These are phyloP conservation scores for Fonsecaea multimorphosa DNA, from an alignment of 2,329 filamentous ascomycete genomes.

Conservation along the genomic window DNA sequence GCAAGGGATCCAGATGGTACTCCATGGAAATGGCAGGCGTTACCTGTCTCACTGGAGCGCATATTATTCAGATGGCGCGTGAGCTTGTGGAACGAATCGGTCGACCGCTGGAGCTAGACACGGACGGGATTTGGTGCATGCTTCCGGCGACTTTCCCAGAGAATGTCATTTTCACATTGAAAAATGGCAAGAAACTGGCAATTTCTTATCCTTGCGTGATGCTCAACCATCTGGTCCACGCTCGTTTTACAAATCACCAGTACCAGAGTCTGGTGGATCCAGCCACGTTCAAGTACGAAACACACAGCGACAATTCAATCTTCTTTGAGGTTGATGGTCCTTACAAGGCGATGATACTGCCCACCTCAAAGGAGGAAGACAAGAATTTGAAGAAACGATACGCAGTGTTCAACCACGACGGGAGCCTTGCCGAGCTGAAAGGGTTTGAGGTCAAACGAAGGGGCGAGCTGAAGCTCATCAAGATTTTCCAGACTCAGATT, in stretches of 20 bases:
- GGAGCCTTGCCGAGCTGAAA: constrained; percentile 91
- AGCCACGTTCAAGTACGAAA: constrained; percentile 86
- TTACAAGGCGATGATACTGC: constrained; percentile 95
- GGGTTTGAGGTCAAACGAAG: constrained; percentile 97
- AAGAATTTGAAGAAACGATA: constrained; percentile 99
- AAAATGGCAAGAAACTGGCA: constrained; percentile 93
- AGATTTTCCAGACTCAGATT: constrained; percentile 98
- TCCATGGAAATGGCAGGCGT: constrained; percentile 99
- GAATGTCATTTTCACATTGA: constrained; percentile 92
- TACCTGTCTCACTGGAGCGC: constrained; percentile 93
- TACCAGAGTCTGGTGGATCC: constrained; percentile 88
- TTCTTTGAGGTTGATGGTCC: constrained; percentile 99
- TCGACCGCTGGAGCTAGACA: constrained; percentile 90
- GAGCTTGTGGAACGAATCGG: constrained; percentile 93
- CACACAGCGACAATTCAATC: constrained; percentile 97
- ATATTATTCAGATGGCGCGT: constrained; percentile 95
- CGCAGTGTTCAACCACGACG: constrained; percentile 98
- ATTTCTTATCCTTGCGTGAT: constrained; percentile 99
- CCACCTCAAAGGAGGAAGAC: constrained; percentile 97
- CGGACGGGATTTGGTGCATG: constrained; percentile 99
- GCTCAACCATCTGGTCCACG: constrained; percentile 97
- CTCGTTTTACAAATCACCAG: constrained; percentile 93
- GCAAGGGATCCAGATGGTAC: constrained; percentile 98
- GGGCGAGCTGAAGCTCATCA: constrained; percentile 98
- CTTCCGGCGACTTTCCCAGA: constrained; percentile 94